Evolutionary conservation across 2,329 filamentous ascomycete species (phyloP).

Genomic region (Aspergillus transmontanensis): DNA sequence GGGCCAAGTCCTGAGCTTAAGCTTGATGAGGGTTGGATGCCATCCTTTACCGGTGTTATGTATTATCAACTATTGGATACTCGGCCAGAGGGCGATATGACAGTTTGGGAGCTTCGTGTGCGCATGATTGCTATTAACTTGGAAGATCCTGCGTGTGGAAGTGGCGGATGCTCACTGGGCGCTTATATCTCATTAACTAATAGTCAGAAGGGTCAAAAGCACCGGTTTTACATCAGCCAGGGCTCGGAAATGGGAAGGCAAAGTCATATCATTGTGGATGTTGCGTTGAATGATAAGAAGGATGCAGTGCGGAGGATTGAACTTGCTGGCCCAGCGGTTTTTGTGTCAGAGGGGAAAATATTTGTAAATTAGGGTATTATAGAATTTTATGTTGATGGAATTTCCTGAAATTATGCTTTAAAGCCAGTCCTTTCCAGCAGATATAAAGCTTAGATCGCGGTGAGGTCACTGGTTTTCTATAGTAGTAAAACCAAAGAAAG

Average conservation of each 20-base stretch:
- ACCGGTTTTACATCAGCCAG: slow-evolving; percentile 55
- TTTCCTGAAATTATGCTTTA: too few species aligned
- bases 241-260: slow-evolving; percentile 65
- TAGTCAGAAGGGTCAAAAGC: slow-evolving; percentile 33
- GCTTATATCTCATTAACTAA: slow-evolving; percentile 53
- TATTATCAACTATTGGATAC: slow-evolving; percentile 26
- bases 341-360: slow-evolving; percentile 14
- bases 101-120: slow-evolving; percentile 26
- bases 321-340: slow-evolving; percentile 13
- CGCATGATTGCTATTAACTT: slow-evolving; percentile 37
- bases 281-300: slow-evolving; percentile 17
- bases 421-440: too few species aligned
- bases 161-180: slow-evolving; percentile 57
- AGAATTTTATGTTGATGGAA: not conserved
- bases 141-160: slow-evolving; percentile 67
- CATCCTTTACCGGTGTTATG: slow-evolving; percentile 31
- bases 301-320: slow-evolving; percentile 20
- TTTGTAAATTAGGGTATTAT: slow-evolving; percentile 9
- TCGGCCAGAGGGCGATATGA: slow-evolving; percentile 18
- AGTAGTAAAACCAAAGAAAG: too few species aligned
- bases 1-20: slow-evolving; percentile 24
- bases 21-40: slow-evolving; percentile 31
- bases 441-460: too few species aligned
- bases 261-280: slow-evolving; percentile 26
- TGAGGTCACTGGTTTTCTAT: too few species aligned